Percentiles rank a stretch among this genome's conserved stretches.
These are phyloP conservation scores for Melanomma pulvis-pyrius DNA, from an alignment of 495 filamentous ascomycete species.

Conservation along the genomic window DNA sequence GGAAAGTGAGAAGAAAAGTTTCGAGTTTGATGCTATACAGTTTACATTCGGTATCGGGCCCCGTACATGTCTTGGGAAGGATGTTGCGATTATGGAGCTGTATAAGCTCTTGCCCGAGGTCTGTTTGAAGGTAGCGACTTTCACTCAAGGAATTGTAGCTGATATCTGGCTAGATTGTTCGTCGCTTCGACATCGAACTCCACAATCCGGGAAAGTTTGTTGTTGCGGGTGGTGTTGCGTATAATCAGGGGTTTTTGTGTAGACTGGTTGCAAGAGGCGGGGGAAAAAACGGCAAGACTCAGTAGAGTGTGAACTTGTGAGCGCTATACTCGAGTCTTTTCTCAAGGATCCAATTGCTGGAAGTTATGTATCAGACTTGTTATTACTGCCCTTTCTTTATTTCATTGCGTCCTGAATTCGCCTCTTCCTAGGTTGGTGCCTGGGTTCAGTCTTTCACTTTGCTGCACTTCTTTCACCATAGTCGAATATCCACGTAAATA, in stretches of 20 bases:
- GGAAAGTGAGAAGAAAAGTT: slow-evolving; percentile 48
- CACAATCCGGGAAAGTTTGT: slow-evolving; percentile 15
- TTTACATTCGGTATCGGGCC: slow-evolving; percentile 34
- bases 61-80: slow-evolving; percentile 33
- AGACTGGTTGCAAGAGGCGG: background rate
- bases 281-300: no score
- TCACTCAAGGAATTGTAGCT: no score
- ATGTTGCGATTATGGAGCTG: slow-evolving; percentile 37
- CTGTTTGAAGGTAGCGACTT: slow-evolving; percentile 3
- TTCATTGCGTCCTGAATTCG: no score
- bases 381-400: no score
- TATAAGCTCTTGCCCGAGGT: slow-evolving; percentile 37
- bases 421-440: no score
- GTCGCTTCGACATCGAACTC: slow-evolving; percentile 28
- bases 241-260: slow-evolving; percentile 19
- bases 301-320: background rate
- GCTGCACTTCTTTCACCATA: no score
- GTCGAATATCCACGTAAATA: no score
- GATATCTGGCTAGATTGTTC: slow-evolving; percentile 7
- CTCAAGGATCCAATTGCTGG: no score
- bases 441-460: no score
- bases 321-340: no score
- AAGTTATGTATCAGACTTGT: no score
- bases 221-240: slow-evolving; percentile 26
- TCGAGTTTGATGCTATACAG: slow-evolving; percentile 15